phyloP scores from a whole-genome alignment of 2,329 filamentous ascomycete species.

The Furcasterigmium furcatum region DNA sequence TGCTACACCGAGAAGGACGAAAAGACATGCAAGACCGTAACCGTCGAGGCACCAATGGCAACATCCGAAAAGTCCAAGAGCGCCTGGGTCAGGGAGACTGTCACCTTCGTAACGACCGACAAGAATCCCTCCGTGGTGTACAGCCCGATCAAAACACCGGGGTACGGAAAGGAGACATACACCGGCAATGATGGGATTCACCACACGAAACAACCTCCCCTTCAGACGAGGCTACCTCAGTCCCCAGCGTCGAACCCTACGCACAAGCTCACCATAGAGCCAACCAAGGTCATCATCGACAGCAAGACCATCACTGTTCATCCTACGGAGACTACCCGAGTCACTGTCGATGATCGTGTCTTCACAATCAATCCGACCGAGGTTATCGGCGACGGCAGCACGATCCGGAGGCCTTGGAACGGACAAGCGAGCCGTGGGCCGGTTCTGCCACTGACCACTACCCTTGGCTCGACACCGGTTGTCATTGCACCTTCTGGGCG shows the following conservation, averaged over 20 bases:
- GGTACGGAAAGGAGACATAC: constrained; percentile 6
- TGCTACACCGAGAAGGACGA: too few relatives aligned
- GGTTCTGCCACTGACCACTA: constrained; percentile 26
- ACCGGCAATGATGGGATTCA: background rate
- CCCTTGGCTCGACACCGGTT: constrained; percentile 35
- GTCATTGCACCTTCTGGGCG: constrained; percentile 28
- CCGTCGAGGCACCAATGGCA: background rate
- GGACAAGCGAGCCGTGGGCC: constrained; percentile 10
- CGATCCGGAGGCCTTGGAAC: constrained; percentile 36
- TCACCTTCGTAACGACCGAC: constrained; percentile 49
- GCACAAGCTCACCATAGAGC: constrained; percentile 41
- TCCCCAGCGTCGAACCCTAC: constrained; percentile 3
- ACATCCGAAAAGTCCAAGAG: background rate
- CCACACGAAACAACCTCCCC: constrained; percentile 1
- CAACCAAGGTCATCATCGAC: constrained; percentile 43
- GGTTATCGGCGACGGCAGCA: constrained; percentile 40
- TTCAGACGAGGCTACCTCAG: constrained; percentile 2
- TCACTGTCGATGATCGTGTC: constrained; percentile 34
- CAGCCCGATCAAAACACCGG: constrained; percentile 15
- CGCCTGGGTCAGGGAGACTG: constrained; percentile 15
- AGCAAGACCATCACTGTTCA: constrained; percentile 38
- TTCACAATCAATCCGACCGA: constrained; percentile 47
- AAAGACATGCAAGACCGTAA: background rate
- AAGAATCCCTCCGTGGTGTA: constrained; percentile 50
- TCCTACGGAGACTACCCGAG: constrained; percentile 32